A percentile compares a stretch with the other conserved stretches of the same genome.
phyloP scores from a whole-genome alignment of 2,329 filamentous ascomycete species.

The Colletotrichum tamarilloi region DNA sequence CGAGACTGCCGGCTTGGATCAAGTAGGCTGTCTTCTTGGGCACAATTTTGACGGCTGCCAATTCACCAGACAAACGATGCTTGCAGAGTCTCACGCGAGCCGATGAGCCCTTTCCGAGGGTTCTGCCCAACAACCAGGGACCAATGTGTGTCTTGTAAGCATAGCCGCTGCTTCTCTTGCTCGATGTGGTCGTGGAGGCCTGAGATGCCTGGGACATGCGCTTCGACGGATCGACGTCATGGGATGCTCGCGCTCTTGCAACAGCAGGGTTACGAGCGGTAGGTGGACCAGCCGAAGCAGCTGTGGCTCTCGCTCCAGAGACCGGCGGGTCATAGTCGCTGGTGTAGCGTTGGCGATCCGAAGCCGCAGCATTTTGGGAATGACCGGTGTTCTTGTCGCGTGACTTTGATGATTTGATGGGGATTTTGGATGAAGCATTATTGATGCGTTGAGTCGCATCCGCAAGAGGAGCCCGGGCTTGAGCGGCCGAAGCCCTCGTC shows the following conservation, averaged over 20 bases:
- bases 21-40: conserved; percentile 83
- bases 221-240: conserved; percentile 47
- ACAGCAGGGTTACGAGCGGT: conserved; percentile 38
- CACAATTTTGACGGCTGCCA: conserved; percentile 95
- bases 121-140: conserved; percentile 92
- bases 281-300: conserved; percentile 9
- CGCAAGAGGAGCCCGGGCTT: conserved; percentile 53
- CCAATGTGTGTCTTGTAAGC: conserved; percentile 81
- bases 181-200: conserved; percentile 49
- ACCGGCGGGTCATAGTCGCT: conserved; percentile 31
- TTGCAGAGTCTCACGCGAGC: conserved; percentile 88
- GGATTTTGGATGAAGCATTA: conserved; percentile 45
- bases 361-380: conserved; percentile 8
- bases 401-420: conserved; percentile 43
- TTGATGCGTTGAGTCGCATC: conserved; percentile 62
- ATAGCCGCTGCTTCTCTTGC: conserved; percentile 50
- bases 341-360: conserved; percentile 34
- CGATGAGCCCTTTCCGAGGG: conserved; percentile 89
- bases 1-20: conserved; percentile 86
- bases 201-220: conserved; percentile 55
- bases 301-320: not conserved
- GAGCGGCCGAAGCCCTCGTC: conserved; percentile 19
- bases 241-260: conserved; percentile 41
- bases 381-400: conserved; percentile 36
- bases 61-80: conserved; percentile 80